Conservation (phyloP, 83 land plant genomes). For the Picea engelmannii region DNA sequence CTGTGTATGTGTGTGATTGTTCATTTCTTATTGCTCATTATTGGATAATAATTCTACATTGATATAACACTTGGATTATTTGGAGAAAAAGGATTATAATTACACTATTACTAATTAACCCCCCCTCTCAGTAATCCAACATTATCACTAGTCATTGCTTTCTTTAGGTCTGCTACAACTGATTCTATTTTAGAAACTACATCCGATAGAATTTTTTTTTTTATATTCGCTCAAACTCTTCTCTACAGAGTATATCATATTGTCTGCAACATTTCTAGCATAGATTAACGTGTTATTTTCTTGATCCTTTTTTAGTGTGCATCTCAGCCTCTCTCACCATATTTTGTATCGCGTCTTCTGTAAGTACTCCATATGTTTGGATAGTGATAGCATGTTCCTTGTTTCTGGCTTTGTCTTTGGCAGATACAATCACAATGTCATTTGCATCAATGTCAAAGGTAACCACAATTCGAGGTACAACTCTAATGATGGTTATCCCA, state of each 20-base stretch:
- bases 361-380: constrained; percentile 27
- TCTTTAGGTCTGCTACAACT: too few species aligned
- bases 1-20: too few species aligned
- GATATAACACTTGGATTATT: too few species aligned
- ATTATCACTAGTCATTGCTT: too few species aligned
- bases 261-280: constrained; percentile 32
- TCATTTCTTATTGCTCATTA: too few species aligned
- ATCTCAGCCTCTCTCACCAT: constrained; percentile 35
- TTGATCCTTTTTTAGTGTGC: constrained; percentile 28
- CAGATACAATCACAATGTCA: constrained; percentile 30
- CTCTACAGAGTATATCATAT: constrained; percentile 24
- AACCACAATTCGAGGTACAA: constrained; percentile 26
- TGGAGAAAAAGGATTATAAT: too few species aligned
- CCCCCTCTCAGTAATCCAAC: too few species aligned
- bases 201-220: constrained; percentile 24
- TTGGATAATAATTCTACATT: too few species aligned
- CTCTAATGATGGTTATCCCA: neutral
- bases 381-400: constrained; percentile 34
- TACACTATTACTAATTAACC: too few species aligned
- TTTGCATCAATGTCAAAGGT: constrained; percentile 29
- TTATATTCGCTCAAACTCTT: too few species aligned
- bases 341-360: constrained; percentile 28
- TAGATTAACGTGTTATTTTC: constrained; percentile 32
- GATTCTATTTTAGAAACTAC: constrained; percentile 15
- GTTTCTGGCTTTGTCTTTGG: constrained; percentile 26